Percentiles rank a stretch among this genome's conserved stretches.
Conservation (phyloP, 2,329 filamentous ascomycete species). For the Kalmusia sp. region DNA sequence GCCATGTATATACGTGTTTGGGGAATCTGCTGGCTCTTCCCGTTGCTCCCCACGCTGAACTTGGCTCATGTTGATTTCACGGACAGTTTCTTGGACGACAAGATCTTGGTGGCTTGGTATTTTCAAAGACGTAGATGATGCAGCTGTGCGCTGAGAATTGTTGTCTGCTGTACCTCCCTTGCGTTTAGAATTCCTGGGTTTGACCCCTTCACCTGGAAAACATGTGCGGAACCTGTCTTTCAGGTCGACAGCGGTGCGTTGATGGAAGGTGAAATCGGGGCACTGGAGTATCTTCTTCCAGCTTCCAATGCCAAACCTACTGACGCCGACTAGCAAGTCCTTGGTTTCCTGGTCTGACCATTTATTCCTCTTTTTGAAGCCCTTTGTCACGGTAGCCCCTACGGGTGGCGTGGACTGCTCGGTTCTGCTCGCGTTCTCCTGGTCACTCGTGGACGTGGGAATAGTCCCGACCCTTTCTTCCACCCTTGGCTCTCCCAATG, state of each 20-base stretch:
- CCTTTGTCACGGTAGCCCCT: slow-evolving; percentile 43
- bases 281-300: slow-evolving; percentile 69
- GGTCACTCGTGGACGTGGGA: slow-evolving; percentile 1
- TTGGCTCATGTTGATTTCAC: background rate
- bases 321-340: slow-evolving; percentile 64
- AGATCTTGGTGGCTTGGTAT: slow-evolving; percentile 2
- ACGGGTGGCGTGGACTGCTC: too few species aligned
- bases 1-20: slow-evolving; percentile 56
- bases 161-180: slow-evolving; percentile 36
- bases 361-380: slow-evolving; percentile 62
- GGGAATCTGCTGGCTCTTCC: slow-evolving; percentile 41
- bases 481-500: background rate
- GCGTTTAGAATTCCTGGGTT: slow-evolving; percentile 44
- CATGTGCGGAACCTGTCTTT: slow-evolving; percentile 68
- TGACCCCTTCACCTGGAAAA: slow-evolving; percentile 51
- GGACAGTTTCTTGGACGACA: background rate
- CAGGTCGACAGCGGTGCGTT: slow-evolving; percentile 66
- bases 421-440: slow-evolving; percentile 5
- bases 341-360: slow-evolving; percentile 70
- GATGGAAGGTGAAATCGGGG: slow-evolving; percentile 63
- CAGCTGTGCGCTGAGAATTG: background rate
- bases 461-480: background rate
- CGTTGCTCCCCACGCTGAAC: slow-evolving; percentile 23
- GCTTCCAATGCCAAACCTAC: slow-evolving; percentile 67
- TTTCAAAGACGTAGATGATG: background rate